Evolutionary conservation across 306 rosid genomes (phyloP).

Genomic region (Cicer cuneatum): DNA sequence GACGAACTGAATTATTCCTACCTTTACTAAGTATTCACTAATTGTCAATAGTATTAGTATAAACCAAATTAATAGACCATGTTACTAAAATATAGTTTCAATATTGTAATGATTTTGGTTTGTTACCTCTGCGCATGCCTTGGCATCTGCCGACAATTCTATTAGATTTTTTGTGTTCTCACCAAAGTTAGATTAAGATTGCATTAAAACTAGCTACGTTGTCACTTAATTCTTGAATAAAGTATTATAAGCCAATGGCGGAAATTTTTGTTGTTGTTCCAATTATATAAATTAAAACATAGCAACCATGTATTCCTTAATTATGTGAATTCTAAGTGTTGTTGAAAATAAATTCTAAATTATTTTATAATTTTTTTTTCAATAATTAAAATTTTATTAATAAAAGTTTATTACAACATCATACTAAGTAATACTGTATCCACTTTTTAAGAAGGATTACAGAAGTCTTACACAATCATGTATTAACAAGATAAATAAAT

Average conservation of each 20-base stretch:
- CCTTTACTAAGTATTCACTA: no score
- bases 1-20: no score
- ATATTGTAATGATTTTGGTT: neutral
- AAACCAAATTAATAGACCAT: no score
- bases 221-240: slow-evolving; percentile 10
- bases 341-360: slow-evolving; percentile 19
- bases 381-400: no score
- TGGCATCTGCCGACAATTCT: slow-evolving; percentile 38
- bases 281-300: neutral
- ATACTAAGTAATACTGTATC: no score
- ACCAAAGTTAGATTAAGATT: slow-evolving; percentile 39
- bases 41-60: no score
- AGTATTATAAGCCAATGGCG: neutral
- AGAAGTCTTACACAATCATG: no score
- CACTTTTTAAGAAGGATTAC: no score
- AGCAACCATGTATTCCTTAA: slow-evolving; percentile 37
- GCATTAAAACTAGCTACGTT: slow-evolving; percentile 27
- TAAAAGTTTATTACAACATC: no score
- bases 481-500: no score
- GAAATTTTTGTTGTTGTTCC: slow-evolving; percentile 25
- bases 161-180: slow-evolving; percentile 29
- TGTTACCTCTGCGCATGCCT: slow-evolving; percentile 25
- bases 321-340: neutral
- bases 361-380: neutral
- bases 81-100: neutral